phyloP scores from a whole-genome alignment of 108 stramenopile species.

The Thalassiosira profunda region DNA sequence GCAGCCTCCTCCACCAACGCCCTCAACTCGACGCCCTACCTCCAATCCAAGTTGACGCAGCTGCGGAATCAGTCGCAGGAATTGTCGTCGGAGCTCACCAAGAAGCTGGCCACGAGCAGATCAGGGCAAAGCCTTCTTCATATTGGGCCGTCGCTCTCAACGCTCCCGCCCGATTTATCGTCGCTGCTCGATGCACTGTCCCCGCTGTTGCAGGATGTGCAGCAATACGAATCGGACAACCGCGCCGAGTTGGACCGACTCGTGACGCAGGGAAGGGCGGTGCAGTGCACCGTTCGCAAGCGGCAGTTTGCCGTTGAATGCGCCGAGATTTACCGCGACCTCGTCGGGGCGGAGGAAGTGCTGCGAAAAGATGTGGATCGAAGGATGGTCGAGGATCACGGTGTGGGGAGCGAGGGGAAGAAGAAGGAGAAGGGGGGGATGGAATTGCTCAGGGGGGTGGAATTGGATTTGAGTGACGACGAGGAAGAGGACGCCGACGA shows the following conservation, averaged over 20 bases:
- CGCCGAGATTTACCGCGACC: constrained; percentile 73
- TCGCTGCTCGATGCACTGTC: constrained; percentile 69
- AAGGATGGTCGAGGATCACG: constrained; percentile 15
- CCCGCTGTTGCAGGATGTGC: constrained; percentile 62
- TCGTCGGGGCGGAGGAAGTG: constrained; percentile 65
- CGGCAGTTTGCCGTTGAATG: constrained; percentile 62
- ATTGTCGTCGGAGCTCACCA: constrained; percentile 76
- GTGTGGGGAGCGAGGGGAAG: background rate
- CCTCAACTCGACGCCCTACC: constrained; percentile 24
- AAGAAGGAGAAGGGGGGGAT: background rate
- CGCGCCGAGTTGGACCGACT: constrained; percentile 57
- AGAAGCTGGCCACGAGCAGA: constrained; percentile 82
- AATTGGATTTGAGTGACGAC: background rate
- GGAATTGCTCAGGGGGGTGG: background rate
- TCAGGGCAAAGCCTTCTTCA: constrained; percentile 87
- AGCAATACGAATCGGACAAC: constrained; percentile 54
- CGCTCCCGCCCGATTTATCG: constrained; percentile 83
- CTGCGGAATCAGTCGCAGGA: constrained; percentile 63
- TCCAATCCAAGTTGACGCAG: constrained; percentile 25
- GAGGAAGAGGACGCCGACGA: background rate
- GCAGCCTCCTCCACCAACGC: too few relatives aligned
- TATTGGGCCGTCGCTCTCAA: constrained; percentile 77
- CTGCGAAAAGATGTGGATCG: background rate
- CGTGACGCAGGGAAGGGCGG: constrained; percentile 51
- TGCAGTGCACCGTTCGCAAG: constrained; percentile 51